Evolutionary conservation across 2,329 filamentous ascomycete species (phyloP), one percentile per base, ranked within the genome.

Genomic region (Fusarium longipes): DNA sequence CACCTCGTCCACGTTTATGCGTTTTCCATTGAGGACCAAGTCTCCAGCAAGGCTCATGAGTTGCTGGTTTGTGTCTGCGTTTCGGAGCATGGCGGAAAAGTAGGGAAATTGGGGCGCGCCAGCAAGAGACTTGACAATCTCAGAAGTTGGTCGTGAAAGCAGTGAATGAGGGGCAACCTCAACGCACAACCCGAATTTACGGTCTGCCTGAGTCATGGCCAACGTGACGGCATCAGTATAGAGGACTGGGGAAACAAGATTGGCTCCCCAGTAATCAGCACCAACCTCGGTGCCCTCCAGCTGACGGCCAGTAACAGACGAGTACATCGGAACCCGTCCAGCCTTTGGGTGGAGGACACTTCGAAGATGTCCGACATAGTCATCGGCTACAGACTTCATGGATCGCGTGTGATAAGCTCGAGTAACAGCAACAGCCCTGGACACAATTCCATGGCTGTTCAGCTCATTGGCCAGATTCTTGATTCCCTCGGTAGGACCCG

Each of bases 211-310:
- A 25, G 63, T 58, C 59, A 71, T 40, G 6, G 68, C 68, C n/a
- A 71, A n/a, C 7, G 29, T 51, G 12, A 71, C 66, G 24, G 68
- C 68, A n/a, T 71, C 68, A 4, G 68, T 71, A 27, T 71, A 71
- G 17, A 70, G 68, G 36, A 71, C 68, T 5, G 68, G 68, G 1
- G 68, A 71, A 17, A 71, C 66, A 29, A 71, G 68, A 18, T 71
- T 71, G 18, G 63, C 50, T 3, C 68, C 68, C 68, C 68, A 71
- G 39, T 71, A 71, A 7, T 58, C 60, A 3, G 68, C 68, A 29
- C 61, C 54, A n/a, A 70, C 68, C 35, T 71, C 68, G 1, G 66
- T 61, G 9, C 68, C 68, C 9, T 56, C 67, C 39, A 71, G 38
- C 36, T 60, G 50, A 6, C 39, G 42, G 3, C 68, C 68, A 8